Conservation (phyloP, 495 filamentous ascomycete genomes). For the Cercophora sp. region DNA sequence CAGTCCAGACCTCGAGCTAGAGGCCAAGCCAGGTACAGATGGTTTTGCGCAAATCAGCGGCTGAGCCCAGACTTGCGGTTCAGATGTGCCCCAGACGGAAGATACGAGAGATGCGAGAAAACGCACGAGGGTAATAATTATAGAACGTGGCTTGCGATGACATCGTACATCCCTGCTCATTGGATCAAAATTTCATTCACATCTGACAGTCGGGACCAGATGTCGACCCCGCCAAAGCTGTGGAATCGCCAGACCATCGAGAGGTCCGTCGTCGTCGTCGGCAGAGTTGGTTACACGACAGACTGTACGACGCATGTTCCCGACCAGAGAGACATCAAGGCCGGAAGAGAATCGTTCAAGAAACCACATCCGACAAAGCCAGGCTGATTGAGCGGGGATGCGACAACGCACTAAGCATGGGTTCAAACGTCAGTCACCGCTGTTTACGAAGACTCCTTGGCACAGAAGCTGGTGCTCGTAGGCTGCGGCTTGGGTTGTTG, state of each 20-base stretch:
- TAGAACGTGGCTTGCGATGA: slow-evolving; percentile 7
- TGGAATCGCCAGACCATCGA: no score
- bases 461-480: no score
- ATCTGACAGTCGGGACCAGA: no score
- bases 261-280: no score
- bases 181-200: no score
- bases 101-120: slow-evolving; percentile 6
- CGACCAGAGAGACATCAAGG: not conserved
- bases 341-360: not conserved
- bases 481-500: no score
- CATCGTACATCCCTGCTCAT: not conserved
- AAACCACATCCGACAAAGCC: no score
- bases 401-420: not conserved
- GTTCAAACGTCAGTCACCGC: no score
- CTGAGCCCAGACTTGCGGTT: not conserved
- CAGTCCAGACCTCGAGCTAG: not conserved
- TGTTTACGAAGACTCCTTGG: no score
- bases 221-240: no score
- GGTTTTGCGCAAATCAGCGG: not conserved
- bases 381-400: no score
- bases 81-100: not conserved
- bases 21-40: not conserved
- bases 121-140: slow-evolving; percentile 9
- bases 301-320: slow-evolving; percentile 1
- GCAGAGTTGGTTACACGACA: not conserved